These are phyloP conservation scores for Arachis stenosperma DNA, from an alignment of 306 rosid species.

Conservation along the genomic window DNA sequence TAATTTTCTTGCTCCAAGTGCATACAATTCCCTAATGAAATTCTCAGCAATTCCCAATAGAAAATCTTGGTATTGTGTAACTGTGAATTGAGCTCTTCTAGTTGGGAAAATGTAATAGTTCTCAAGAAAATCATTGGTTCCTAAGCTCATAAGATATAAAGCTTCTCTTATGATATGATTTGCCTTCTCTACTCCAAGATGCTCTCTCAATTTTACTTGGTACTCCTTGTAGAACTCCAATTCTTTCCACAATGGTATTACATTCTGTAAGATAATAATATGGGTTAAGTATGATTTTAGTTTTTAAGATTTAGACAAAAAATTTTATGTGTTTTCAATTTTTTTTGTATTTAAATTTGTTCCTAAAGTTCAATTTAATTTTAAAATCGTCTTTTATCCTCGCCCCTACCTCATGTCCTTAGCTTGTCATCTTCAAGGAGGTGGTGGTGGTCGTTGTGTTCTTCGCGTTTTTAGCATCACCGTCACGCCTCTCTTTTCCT, in stretches of 20 bases:
- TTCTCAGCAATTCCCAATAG: slow-evolving; percentile 34
- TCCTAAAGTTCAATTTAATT: no score
- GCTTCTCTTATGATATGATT: slow-evolving; percentile 43
- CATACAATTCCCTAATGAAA: slow-evolving; percentile 37
- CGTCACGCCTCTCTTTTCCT: no score
- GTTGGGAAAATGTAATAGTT: slow-evolving; percentile 44
- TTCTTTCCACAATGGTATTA: slow-evolving; percentile 58
- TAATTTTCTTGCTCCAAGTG: slow-evolving; percentile 44
- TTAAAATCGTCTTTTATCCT: no score
- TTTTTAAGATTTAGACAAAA: no score
- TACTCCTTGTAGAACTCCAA: slow-evolving; percentile 49
- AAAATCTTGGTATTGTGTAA: slow-evolving; percentile 46
- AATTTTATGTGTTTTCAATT: no score
- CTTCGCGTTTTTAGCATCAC: no score
- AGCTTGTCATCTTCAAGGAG: no score
- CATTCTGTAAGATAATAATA: slow-evolving; percentile 41
- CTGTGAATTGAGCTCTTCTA: slow-evolving; percentile 30
- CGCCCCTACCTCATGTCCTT: no score
- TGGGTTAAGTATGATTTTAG: no score
- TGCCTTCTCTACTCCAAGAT: slow-evolving; percentile 43
- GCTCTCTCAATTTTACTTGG: slow-evolving; percentile 41
- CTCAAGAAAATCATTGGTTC: slow-evolving; percentile 54
- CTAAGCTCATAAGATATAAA: slow-evolving; percentile 48
- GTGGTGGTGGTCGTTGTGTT: no score
- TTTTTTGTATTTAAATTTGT: no score